A percentile compares a stretch with the other conserved stretches of the same genome.
These are phyloP conservation scores for Ceriops decandra DNA, from an alignment of 345 rosid species.

Conservation along the genomic window DNA sequence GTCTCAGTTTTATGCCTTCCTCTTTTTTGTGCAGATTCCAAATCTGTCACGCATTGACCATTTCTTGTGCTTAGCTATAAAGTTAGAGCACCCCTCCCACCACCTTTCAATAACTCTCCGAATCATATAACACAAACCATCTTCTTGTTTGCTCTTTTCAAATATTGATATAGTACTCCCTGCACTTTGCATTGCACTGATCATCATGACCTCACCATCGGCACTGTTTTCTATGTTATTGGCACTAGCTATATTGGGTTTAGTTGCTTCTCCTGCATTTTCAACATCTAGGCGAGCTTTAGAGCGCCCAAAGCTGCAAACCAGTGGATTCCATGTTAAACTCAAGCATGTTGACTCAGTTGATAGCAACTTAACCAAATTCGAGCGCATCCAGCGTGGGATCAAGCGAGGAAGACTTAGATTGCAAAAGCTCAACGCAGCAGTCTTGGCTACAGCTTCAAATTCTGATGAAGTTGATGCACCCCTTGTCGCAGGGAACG, in stretches of 20 bases:
- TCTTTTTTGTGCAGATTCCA: background rate
- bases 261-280: background rate
- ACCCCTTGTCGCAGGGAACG: slow-evolving; percentile 61
- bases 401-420: slow-evolving; percentile 59
- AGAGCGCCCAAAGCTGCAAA: background rate
- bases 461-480: slow-evolving; percentile 30
- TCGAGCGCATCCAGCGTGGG: slow-evolving; percentile 63
- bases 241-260: background rate
- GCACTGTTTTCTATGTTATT: slow-evolving; percentile 17
- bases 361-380: slow-evolving; percentile 69
- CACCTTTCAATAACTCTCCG: no score
- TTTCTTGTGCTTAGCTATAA: background rate
- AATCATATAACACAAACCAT: no score
- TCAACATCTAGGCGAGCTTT: slow-evolving; percentile 31
- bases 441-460: slow-evolving; percentile 40
- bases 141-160: no score
- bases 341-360: slow-evolving; percentile 60
- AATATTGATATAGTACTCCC: no score
- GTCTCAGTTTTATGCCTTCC: background rate
- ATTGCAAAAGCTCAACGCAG: slow-evolving; percentile 46
- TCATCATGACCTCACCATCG: background rate
- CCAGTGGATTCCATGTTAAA: slow-evolving; percentile 41
- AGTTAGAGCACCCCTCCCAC: no score
- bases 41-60: background rate
- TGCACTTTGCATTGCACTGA: no score